Evolutionary conservation across 352 stramenopile genomes (phyloP).

Genomic region (Phytophthora colocasiae): DNA sequence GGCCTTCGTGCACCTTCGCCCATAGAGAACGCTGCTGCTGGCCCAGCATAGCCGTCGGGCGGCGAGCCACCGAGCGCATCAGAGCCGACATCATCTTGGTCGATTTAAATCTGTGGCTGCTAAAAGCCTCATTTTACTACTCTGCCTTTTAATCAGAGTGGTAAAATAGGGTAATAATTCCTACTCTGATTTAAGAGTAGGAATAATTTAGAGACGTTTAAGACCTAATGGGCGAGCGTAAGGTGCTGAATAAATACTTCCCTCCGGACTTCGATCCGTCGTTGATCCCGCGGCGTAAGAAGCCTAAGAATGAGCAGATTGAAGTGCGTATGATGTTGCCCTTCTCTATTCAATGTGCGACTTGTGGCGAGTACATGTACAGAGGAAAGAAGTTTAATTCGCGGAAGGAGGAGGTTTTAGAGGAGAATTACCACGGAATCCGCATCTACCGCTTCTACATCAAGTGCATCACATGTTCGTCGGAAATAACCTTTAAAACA

Average conservation of each 20-base stretch:
- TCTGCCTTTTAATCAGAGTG: too few relatives aligned
- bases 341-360: slow-evolving; percentile 98
- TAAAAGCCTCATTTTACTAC: too few relatives aligned
- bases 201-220: too few relatives aligned
- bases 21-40: slow-evolving; percentile 56
- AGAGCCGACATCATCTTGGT: slow-evolving; percentile 46
- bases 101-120: slow-evolving; percentile 9
- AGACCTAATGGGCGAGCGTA: slow-evolving; percentile 97
- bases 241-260: slow-evolving; percentile 99
- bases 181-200: too few relatives aligned
- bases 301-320: slow-evolving; percentile 95
- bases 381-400: slow-evolving; percentile 99
- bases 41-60: slow-evolving; percentile 23
- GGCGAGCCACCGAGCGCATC: slow-evolving; percentile 30
- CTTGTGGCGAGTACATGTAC: slow-evolving; percentile 99
- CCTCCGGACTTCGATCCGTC: slow-evolving; percentile 98
- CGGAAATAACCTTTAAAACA: slow-evolving; percentile 98
- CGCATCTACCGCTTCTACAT: slow-evolving; percentile 98
- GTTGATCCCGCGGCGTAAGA: slow-evolving; percentile 94
- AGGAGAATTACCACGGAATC: slow-evolving; percentile 97
- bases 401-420: slow-evolving; percentile 97
- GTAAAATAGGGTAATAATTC: too few relatives aligned
- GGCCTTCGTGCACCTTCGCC: slow-evolving; percentile 54
- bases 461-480: slow-evolving; percentile 95
- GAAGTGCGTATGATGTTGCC: slow-evolving; percentile 99